Conservation (phyloP, 352 stramenopile genomes). For the Globisporangium alternatum region DNA sequence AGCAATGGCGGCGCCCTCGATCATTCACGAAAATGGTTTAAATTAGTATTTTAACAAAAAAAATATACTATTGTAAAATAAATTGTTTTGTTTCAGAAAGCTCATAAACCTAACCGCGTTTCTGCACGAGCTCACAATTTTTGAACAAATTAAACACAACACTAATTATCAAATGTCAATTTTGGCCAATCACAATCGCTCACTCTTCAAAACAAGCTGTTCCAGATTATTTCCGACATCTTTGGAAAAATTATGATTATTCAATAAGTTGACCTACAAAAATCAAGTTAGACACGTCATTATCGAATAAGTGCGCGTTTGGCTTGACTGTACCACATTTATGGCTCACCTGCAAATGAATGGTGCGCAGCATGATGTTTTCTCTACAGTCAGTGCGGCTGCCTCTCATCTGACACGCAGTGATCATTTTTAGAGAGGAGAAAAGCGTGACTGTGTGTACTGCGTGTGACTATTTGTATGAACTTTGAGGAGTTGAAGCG, state of each 20-base stretch:
- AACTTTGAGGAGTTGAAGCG: too few species aligned
- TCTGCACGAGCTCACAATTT: not conserved
- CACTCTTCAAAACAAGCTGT: not conserved
- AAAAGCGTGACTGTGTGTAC: too few species aligned
- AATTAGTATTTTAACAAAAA: too few species aligned
- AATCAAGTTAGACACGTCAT: too few species aligned
- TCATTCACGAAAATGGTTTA: not conserved
- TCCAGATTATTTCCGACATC: not conserved
- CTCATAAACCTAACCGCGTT: not conserved
- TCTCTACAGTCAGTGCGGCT: too few species aligned
- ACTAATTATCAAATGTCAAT: not conserved
- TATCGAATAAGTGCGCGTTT: not conserved
- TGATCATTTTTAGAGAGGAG: too few species aligned
- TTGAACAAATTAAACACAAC: not conserved
- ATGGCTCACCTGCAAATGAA: not conserved
- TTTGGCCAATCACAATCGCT: not conserved
- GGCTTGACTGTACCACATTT: not conserved
- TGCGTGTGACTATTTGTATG: too few species aligned
- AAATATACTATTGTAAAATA: not conserved
- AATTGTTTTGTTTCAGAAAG: not conserved
- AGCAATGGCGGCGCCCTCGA: not conserved
- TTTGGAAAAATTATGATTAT: too few species aligned
- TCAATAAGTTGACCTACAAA: too few species aligned
- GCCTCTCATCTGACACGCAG: too few species aligned
- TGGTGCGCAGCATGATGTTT: not conserved